A percentile compares a stretch with the other conserved stretches of the same genome.
Evolutionary conservation across 2,329 filamentous ascomycete species (phyloP).

Genomic region (Scortechinia acanthostroma): DNA sequence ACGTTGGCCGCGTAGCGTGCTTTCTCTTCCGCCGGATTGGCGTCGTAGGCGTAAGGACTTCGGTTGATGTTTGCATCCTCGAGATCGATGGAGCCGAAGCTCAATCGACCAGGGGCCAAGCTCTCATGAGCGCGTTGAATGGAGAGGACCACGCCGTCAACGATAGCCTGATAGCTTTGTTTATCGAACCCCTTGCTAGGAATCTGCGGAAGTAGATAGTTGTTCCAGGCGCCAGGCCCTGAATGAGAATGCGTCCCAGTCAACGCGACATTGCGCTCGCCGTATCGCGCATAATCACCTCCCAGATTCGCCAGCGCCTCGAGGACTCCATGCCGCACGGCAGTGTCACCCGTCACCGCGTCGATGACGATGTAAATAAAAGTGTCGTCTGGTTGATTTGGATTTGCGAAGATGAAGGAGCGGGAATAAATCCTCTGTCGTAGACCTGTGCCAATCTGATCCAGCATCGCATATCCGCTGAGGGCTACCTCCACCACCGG

Average conservation of each 20-base stretch:
- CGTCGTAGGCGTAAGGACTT: conserved; percentile 79
- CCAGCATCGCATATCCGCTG: conserved; percentile 84
- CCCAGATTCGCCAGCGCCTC: conserved; percentile 67
- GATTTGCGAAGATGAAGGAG: conserved; percentile 77
- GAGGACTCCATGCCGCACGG: conserved; percentile 78
- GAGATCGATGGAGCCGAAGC: conserved; percentile 63
- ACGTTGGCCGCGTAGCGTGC: conserved; percentile 49
- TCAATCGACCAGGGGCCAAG: conserved; percentile 64
- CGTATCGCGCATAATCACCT: conserved; percentile 67
- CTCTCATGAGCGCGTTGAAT: conserved; percentile 74
- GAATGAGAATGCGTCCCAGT: conserved; percentile 91
- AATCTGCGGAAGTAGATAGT: conserved; percentile 87
- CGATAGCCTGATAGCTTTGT: conserved; percentile 82
- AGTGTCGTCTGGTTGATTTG: conserved; percentile 57
- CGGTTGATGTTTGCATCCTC: conserved; percentile 79
- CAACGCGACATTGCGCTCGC: conserved; percentile 74
- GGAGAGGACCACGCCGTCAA: conserved; percentile 76
- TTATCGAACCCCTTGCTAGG: conserved; percentile 79
- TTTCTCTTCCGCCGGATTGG: conserved; percentile 74
- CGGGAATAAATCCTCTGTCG: conserved; percentile 83
- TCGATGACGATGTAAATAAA: conserved; percentile 86
- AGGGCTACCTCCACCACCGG: conserved; percentile 86
- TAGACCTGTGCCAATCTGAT: conserved; percentile 75
- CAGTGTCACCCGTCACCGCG: conserved; percentile 81
- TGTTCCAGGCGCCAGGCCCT: conserved; percentile 86